Base-by-base conservation (phyloP, 202 grass and related monocot genomes). In the Schoenoplectus triqueter region DNA sequence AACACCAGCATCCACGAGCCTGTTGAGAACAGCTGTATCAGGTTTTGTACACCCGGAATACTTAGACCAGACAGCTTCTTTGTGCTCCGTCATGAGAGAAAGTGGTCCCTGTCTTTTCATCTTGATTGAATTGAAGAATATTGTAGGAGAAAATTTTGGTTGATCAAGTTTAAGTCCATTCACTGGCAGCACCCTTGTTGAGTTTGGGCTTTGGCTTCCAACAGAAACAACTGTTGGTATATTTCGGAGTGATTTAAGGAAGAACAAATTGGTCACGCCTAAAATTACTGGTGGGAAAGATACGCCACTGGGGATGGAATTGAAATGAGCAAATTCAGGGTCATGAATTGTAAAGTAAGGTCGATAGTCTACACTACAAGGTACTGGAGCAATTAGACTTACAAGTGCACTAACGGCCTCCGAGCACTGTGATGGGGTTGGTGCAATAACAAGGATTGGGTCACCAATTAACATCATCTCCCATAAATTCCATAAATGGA, bases 341-440 rank as follows among this genome's bases (percentile, higher is more conserved):
- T 99, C 96, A 84, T 99, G 96, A 45, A 99, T 99, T 17, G 96
- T 99, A 45, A 95, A 99, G 78, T 99, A 99, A 0, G 96, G 93
- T 57, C 96, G 77, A 85, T 91, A 99, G 82, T 99, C 96, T 74
- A 94, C 87, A 54, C 91, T 89, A n/a, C 90, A 94, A 83, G 86
- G 88, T 60, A 99, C 80, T 0, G 96, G 96, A 69, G 96, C 91
- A 82, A 95, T 92, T 64, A 99, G 90, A 90, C 96, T 99, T 70
- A 99, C 91, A 20, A 99, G 96, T 14, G 88, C 91, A 46, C 86
- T 78, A 73, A 99, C 91, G 40, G 93, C 96, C 82, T 99, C 96
- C 0, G 96, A 99, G 91, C 96, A 95, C 44, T 95, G 96, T 54
- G 93, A 85, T n/a, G 93, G 96, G 0, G 96, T 92, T 0, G 96